phyloP scores from a whole-genome alignment of 1,284 basidiomycete genomes.

The Boletellus dicymbophilus region DNA sequence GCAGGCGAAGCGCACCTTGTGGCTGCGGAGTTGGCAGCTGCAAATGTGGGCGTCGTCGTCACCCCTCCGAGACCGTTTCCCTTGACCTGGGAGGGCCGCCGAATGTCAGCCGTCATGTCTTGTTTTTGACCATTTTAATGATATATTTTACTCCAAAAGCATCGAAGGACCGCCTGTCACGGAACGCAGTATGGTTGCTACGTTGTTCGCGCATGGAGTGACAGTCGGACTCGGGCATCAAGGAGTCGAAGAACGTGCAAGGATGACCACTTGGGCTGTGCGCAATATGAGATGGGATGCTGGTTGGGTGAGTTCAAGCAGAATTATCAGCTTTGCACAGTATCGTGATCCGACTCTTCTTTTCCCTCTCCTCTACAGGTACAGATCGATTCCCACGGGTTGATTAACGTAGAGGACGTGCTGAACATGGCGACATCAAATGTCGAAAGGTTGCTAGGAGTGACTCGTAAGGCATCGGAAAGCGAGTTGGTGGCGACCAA shows the following conservation, averaged over 20 bases:
- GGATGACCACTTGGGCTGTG: slow-evolving; percentile 47
- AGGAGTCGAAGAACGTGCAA: slow-evolving; percentile 24
- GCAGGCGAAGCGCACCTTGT: slow-evolving; percentile 76
- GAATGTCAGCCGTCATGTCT: slow-evolving; percentile 39
- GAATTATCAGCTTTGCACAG: no score
- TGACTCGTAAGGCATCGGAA: slow-evolving; percentile 29
- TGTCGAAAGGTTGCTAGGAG: slow-evolving; percentile 59
- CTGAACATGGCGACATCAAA: slow-evolving; percentile 24
- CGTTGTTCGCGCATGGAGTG: slow-evolving; percentile 67
- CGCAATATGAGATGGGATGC: slow-evolving; percentile 62
- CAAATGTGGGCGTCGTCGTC: slow-evolving; percentile 76
- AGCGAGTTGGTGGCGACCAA: slow-evolving; percentile 56
- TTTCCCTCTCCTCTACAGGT: no score
- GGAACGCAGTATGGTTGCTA: slow-evolving; percentile 61
- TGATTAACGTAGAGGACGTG: slow-evolving; percentile 26
- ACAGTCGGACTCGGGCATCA: slow-evolving; percentile 69
- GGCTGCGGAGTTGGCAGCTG: slow-evolving; percentile 72
- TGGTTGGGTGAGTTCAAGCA: slow-evolving; percentile 20
- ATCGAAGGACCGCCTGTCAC: slow-evolving; percentile 76
- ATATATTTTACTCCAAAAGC: slow-evolving; percentile 30
- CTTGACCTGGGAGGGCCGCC: slow-evolving; percentile 53
- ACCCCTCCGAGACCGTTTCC: slow-evolving; percentile 62
- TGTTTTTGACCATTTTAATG: slow-evolving; percentile 13
- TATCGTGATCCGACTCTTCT: no score
- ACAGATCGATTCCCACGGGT: slow-evolving; percentile 19